Evolutionary conservation across 805 yeast species (phyloP), one percentile per base, ranked within the genome.

Genomic region (Metschnikowia hibisci): DNA sequence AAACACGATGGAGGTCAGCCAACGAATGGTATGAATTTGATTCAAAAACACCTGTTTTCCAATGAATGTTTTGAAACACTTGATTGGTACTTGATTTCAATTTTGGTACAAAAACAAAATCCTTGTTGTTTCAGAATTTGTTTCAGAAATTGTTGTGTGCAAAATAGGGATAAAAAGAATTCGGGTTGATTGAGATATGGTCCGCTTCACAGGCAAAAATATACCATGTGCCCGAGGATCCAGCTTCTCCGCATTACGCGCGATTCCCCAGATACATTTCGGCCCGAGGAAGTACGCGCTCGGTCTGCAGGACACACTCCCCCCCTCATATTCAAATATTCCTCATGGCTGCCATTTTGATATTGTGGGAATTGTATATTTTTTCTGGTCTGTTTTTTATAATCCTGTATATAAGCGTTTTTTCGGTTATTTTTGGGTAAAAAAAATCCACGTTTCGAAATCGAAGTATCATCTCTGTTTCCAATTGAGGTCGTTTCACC

Each of bases 171-270:
- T 29, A 29, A 29, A 29, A 29, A 29, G 31, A 25, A 9, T 11
- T 26, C 3, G 39, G 28, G 4, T 20, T 27, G 29, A 13, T 6
- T 27, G 39, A n/a, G 32, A 28, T 27, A 16, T n/a, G 9, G 37
- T 7, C n/a, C 6, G 29, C 23, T 27, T 37, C 40, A 37, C 40
- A 37, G 33, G 40, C 40, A 13, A 29, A 29, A 29, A 37, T 29
- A 18, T 13, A 20, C 40, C 31, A n/a, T 26, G 22, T 13, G 39
- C 39, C 40, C 40, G 40, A 37, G 40, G 40, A 37, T 37, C 14
- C 11, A 20, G 34, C 29, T 37, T 37, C 40, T 37, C 40, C 40
- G 40, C 40, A 37, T 37, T 30, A 37, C 40, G 40, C 40, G 40
- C 40, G 9, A 16, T 35, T 26, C 39, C 32, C 39, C 39, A 27